phyloP scores from a whole-genome alignment of 2,329 filamentous ascomycete genomes.

The Geosmithia morbida region DNA sequence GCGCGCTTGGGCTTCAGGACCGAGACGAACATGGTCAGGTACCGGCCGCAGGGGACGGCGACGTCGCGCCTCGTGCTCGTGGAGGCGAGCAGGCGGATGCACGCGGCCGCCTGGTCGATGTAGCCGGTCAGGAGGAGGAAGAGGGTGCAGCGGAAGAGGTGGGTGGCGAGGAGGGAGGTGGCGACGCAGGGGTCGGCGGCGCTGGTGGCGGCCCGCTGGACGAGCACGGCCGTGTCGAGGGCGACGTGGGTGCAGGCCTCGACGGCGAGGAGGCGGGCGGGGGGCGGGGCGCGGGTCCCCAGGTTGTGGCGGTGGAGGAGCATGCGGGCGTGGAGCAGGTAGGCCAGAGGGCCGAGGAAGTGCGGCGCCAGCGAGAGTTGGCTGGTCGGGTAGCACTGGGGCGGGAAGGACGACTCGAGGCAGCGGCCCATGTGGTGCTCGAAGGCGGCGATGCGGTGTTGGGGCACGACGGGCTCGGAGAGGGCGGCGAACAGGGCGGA shows the following conservation, averaged over 20 bases:
- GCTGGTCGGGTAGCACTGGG: constrained; percentile 54
- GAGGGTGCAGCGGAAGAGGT: constrained; percentile 77
- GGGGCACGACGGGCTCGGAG: constrained; percentile 51
- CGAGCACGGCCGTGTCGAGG: constrained; percentile 63
- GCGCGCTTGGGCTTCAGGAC: constrained; percentile 41
- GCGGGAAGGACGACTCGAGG: constrained; percentile 62
- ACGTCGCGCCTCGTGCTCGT: constrained; percentile 60
- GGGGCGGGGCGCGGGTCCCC: constrained; percentile 50
- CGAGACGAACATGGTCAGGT: constrained; percentile 68
- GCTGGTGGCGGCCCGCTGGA: constrained; percentile 49
- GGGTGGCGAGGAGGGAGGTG: constrained; percentile 62
- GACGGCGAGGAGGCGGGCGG: constrained; percentile 56
- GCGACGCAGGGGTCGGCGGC: constrained; percentile 41
- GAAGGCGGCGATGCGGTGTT: constrained; percentile 56
- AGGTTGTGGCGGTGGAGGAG: constrained; percentile 83
- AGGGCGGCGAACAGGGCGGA: constrained; percentile 59
- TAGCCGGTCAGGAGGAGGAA: constrained; percentile 65
- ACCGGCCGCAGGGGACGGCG: constrained; percentile 66
- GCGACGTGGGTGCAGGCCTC: constrained; percentile 63
- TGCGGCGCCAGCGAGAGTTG: constrained; percentile 56
- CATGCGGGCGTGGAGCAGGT: constrained; percentile 72
- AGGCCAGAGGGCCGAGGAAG: constrained; percentile 59
- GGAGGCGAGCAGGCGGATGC: constrained; percentile 55
- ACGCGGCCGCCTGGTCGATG: constrained; percentile 56
- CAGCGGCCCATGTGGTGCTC: constrained; percentile 70